Conservation (phyloP, 176 grass and related monocot genomes). For the Zoysia pacifica region DNA sequence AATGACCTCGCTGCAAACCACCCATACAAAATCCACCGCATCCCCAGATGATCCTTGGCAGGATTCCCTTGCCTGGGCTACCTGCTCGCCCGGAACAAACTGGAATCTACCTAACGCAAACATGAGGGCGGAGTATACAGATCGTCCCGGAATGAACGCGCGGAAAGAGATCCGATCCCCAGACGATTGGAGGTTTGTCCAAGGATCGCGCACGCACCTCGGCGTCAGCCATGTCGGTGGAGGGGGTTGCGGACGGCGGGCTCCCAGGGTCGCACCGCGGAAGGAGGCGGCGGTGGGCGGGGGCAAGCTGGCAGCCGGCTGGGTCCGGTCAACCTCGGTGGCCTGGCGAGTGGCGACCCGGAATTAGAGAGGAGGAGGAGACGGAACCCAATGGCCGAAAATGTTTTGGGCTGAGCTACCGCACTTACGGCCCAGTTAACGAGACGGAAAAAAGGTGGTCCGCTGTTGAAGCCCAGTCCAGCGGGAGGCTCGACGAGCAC, state of each 20-base stretch:
- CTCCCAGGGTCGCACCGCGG: not conserved
- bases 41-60: too few species aligned
- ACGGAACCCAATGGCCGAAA: not conserved
- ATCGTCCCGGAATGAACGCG: too few species aligned
- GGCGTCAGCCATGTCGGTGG: conserved; percentile 28
- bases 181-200: too few species aligned
- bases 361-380: not conserved
- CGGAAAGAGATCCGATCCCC: too few species aligned
- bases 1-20: too few species aligned
- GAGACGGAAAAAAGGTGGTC: not conserved
- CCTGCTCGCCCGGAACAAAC: too few species aligned
- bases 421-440: not conserved
- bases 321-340: conserved; percentile 8
- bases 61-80: too few species aligned
- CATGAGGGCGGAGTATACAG: too few species aligned
- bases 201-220: conserved; percentile 8
- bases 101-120: too few species aligned
- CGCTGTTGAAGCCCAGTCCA: not conserved
- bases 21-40: too few species aligned
- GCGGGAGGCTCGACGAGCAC: not conserved
- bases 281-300: not conserved
- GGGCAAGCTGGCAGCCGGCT: not conserved
- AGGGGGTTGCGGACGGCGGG: not conserved
- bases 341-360: not conserved
- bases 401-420: not conserved